Conservation (phyloP, 257 asterid species). For the Cynanchum wilfordii region DNA sequence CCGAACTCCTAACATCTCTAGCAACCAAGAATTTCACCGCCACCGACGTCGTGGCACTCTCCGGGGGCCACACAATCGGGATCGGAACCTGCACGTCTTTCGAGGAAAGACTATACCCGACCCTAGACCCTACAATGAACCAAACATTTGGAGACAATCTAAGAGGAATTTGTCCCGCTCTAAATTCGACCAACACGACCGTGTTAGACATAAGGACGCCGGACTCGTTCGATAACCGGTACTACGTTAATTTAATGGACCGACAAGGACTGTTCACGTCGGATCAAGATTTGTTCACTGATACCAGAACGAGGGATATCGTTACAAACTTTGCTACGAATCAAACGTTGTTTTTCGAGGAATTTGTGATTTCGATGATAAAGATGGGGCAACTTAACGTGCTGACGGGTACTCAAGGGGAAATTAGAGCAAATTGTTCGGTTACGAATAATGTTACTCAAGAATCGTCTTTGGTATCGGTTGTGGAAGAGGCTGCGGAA, state of each 20-base stretch:
- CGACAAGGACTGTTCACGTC: slow-evolving; percentile 69
- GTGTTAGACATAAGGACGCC: slow-evolving; percentile 56
- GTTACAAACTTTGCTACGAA: slow-evolving; percentile 48
- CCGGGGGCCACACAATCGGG: slow-evolving; percentile 85
- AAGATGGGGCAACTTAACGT: slow-evolving; percentile 66
- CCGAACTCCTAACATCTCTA: slow-evolving; percentile 35
- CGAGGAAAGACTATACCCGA: slow-evolving; percentile 60
- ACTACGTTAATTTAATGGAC: slow-evolving; percentile 63
- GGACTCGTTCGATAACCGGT: slow-evolving; percentile 45
- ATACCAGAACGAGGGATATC: slow-evolving; percentile 40
- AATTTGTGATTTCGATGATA: slow-evolving; percentile 42
- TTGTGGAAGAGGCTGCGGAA: slow-evolving; percentile 1
- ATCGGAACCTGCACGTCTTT: slow-evolving; percentile 50
- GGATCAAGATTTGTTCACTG: slow-evolving; percentile 69
- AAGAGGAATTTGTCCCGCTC: slow-evolving; percentile 37
- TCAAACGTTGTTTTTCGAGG: slow-evolving; percentile 40
- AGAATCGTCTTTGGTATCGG: neutral
- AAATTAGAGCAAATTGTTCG: slow-evolving; percentile 61
- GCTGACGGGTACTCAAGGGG: slow-evolving; percentile 54
- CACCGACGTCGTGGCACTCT: slow-evolving; percentile 65
- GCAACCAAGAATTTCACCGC: slow-evolving; percentile 43
- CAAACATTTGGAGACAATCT: slow-evolving; percentile 46
- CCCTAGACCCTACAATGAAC: slow-evolving; percentile 56
- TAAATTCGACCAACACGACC: slow-evolving; percentile 39
- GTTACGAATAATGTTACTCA: slow-evolving; percentile 22